Conservation (phyloP, 495 filamentous ascomycete species). For the Chaetomium fimeti region DNA sequence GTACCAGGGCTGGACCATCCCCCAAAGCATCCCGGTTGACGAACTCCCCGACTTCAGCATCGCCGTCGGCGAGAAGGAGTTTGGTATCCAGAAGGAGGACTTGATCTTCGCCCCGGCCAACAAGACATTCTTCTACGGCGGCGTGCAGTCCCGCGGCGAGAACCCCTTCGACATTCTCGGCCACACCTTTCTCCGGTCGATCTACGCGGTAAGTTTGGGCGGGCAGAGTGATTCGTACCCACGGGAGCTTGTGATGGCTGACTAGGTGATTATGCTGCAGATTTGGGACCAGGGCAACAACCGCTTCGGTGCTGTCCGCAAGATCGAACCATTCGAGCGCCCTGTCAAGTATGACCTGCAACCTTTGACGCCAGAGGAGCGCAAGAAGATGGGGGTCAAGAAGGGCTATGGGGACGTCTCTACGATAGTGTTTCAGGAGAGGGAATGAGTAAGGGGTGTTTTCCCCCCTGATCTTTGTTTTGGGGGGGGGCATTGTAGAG, state of each 20-base stretch:
- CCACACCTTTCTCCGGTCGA: constrained; percentile 70
- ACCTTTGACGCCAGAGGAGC: background rate
- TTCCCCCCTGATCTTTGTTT: background rate
- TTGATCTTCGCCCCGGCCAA: constrained; percentile 63
- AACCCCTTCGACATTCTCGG: constrained; percentile 72
- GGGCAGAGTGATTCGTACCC: background rate
- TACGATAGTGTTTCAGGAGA: background rate
- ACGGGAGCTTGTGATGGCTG: background rate
- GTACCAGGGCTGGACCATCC: constrained; percentile 70
- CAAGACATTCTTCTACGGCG: constrained; percentile 62
- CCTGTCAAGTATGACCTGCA: background rate
- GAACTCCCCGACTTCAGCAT: constrained; percentile 67
- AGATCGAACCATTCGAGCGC: constrained; percentile 44
- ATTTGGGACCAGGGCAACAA: constrained; percentile 74
- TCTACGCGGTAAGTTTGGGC: constrained; percentile 64
- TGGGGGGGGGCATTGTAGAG: background rate
- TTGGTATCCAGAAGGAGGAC: constrained; percentile 70
- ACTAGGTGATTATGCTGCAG: constrained; percentile 37
- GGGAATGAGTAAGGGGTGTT: background rate
- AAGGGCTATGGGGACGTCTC: background rate
- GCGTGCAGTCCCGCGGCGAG: constrained; percentile 68
- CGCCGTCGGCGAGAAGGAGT: constrained; percentile 64
- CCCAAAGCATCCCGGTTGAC: constrained; percentile 52
- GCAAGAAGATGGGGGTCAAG: background rate
- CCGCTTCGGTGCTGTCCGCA: constrained; percentile 68